A percentile compares a stretch with the other conserved stretches of the same genome.
These are phyloP conservation scores for Drechslerella dactyloides DNA, from an alignment of 2,329 filamentous ascomycete genomes.

Conservation along the genomic window DNA sequence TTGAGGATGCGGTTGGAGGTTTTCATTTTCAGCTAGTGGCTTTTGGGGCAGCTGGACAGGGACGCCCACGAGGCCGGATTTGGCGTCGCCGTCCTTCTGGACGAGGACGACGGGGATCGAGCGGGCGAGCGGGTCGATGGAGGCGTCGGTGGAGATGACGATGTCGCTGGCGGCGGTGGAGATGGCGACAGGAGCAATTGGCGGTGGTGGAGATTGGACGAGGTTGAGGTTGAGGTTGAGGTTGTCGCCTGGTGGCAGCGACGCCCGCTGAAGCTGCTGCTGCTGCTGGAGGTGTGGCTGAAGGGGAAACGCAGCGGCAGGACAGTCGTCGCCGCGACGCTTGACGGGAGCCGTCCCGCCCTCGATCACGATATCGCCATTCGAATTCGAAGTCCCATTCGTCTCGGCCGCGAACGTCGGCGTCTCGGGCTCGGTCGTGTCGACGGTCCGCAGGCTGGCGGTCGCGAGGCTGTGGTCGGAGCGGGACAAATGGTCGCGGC, in stretches of 20 bases:
- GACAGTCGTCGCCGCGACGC: constrained; percentile 23
- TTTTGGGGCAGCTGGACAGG: constrained; percentile 23
- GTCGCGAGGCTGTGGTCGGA: constrained; percentile 46
- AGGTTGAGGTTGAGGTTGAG: background rate
- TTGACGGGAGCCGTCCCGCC: constrained; percentile 25
- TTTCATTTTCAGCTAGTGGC: constrained; percentile 48
- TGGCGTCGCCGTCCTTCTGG: constrained; percentile 37
- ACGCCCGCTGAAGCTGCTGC: constrained; percentile 1
- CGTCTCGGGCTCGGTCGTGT: constrained; percentile 42
- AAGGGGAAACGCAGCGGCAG: background rate
- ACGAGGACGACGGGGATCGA: constrained; percentile 30
- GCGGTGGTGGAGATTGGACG: background rate
- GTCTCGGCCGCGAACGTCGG: constrained; percentile 9
- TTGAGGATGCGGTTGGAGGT: constrained; percentile 36
- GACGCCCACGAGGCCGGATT: constrained; percentile 28
- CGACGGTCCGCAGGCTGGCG: constrained; percentile 27
- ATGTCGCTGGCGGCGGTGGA: constrained; percentile 10
- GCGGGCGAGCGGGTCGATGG: constrained; percentile 1
- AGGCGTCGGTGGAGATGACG: background rate
- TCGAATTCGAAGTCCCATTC: constrained; percentile 1
- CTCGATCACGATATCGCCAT: constrained; percentile 48
- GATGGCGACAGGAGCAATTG: constrained; percentile 14
- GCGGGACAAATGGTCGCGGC: constrained; percentile 28
- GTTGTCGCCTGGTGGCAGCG: background rate
- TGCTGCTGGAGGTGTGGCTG: constrained; percentile 34